Evolutionary conservation across 176 grass and related monocot genomes (phyloP).

Genomic region (Eremochloa ophiuroides): DNA sequence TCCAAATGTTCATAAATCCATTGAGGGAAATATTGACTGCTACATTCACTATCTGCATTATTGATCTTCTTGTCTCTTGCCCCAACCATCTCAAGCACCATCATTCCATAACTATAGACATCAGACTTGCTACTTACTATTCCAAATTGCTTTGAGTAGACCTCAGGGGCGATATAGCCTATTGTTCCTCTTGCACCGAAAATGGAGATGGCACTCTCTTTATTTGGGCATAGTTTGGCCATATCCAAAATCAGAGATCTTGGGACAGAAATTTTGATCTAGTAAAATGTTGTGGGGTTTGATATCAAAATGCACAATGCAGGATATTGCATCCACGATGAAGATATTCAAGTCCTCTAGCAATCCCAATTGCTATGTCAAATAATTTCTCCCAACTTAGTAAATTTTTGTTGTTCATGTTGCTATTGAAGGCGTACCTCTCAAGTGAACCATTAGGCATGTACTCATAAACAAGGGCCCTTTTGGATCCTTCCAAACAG

Average conservation of each 20-base stretch:
- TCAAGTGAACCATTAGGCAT: constrained; percentile 46
- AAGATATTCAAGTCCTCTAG: constrained; percentile 34
- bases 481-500: constrained; percentile 35
- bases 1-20: constrained; percentile 31
- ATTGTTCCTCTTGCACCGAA: constrained; percentile 31
- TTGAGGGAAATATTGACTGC: constrained; percentile 37
- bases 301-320: constrained; percentile 32
- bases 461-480: constrained; percentile 48
- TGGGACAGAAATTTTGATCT: constrained; percentile 12
- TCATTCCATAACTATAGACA: constrained; percentile 42
- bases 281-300: constrained; percentile 29
- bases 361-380: constrained; percentile 32
- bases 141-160: constrained; percentile 35
- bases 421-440: background rate
- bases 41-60: background rate
- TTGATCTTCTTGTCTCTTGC: constrained; percentile 18
- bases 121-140: constrained; percentile 24
- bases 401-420: background rate
- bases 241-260: constrained; percentile 25
- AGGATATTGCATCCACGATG: constrained; percentile 22
- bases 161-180: constrained; percentile 25
- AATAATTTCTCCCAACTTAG: constrained; percentile 30
- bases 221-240: background rate
- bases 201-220: constrained; percentile 27
- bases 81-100: constrained; percentile 42